Evolutionary conservation across 225 moss, liverwort and hornwort genomes (phyloP).

Genomic region (Straminergon stramineum): DNA sequence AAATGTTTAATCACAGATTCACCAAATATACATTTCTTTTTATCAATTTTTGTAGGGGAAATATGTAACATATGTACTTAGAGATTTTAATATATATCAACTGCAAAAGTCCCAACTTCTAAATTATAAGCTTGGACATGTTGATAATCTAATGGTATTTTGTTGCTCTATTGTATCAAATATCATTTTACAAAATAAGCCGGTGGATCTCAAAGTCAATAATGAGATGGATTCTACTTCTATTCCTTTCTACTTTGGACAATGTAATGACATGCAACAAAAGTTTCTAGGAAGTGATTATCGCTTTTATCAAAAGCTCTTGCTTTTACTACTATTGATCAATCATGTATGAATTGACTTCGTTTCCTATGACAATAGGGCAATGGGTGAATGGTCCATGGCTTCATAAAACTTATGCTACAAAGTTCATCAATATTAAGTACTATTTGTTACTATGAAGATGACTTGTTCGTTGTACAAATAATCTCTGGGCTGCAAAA

Average conservation of each 20-base stretch:
- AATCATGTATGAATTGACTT: background rate
- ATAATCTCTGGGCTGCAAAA: background rate
- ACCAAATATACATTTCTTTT: no score
- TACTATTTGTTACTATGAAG: background rate
- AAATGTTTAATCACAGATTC: fast-evolving
- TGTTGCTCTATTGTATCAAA: fast-evolving
- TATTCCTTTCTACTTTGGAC: no score
- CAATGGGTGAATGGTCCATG: background rate
- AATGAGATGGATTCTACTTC: background rate
- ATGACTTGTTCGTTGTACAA: background rate
- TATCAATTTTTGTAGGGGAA: background rate
- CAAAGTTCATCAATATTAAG: background rate
- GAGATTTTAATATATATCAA: no score
- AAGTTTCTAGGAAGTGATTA: background rate
- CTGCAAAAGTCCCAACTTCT: background rate
- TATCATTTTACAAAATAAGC: background rate
- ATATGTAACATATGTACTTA: no score
- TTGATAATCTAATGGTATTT: background rate
- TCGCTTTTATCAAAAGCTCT: background rate
- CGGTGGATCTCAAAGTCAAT: background rate
- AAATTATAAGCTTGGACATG: no score
- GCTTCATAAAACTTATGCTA: background rate
- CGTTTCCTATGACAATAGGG: background rate
- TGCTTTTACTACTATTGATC: background rate
- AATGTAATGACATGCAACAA: background rate